Evolutionary conservation across 257 asterid genomes (phyloP).

Genomic region (Schizonepeta tenuifolia): DNA sequence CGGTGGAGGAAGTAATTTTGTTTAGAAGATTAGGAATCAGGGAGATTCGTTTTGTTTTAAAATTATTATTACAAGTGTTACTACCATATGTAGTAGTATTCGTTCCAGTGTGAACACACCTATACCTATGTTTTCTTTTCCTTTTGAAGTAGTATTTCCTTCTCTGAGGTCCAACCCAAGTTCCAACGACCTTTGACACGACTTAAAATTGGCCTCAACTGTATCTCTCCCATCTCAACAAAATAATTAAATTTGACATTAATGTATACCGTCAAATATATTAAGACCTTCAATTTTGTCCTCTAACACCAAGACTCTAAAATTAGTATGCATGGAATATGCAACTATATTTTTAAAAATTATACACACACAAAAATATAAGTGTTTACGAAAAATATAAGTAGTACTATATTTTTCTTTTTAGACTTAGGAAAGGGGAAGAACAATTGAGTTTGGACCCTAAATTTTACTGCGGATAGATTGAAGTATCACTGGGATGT

Average conservation of each 20-base stretch:
- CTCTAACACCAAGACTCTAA: background rate
- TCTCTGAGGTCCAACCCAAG: slow-evolving; percentile 18
- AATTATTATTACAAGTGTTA: no score
- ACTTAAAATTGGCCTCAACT: slow-evolving; percentile 4
- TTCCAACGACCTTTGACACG: slow-evolving; percentile 34
- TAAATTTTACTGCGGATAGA: no score
- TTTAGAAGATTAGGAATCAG: no score
- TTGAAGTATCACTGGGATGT: no score
- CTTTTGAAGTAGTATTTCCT: background rate
- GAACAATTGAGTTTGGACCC: no score
- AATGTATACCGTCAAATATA: background rate
- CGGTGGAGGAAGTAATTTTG: no score
- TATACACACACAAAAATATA: no score
- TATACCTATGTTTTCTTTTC: background rate
- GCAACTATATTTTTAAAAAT: background rate
- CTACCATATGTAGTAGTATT: no score
- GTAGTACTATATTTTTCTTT: no score
- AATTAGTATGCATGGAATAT: background rate
- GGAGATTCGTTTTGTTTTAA: no score
- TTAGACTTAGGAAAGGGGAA: no score
- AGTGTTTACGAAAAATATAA: no score
- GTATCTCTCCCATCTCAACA: background rate
- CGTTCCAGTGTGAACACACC: slow-evolving; percentile 30
- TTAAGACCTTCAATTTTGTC: background rate
- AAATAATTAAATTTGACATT: background rate